phyloP scores from a whole-genome alignment of 441 rosid species.

The Pelargonium fulgidum region DNA sequence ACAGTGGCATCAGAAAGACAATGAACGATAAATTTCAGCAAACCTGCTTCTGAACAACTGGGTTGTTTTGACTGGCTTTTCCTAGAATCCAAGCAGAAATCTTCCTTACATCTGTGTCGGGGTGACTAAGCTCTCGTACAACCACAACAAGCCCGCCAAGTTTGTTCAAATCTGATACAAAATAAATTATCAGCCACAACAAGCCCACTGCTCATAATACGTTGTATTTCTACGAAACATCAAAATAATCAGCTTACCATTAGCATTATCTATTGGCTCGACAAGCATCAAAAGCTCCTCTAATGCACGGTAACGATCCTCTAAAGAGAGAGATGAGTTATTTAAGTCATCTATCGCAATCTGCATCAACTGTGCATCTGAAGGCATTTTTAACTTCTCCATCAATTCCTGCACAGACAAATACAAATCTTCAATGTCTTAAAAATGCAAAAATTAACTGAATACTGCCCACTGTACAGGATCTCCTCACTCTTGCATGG shows the following conservation, averaged over 20 bases:
- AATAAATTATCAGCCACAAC: too few relatives aligned
- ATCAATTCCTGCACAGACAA: slow-evolving; percentile 50
- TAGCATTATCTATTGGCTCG: slow-evolving; percentile 88
- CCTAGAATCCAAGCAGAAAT: slow-evolving; percentile 92
- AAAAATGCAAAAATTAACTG: not conserved
- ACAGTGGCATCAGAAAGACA: not conserved
- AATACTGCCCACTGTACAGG: not conserved
- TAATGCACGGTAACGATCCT: slow-evolving; percentile 68
- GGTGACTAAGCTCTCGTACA: slow-evolving; percentile 52
- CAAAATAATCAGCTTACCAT: slow-evolving; percentile 40
- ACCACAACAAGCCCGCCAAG: slow-evolving; percentile 61
- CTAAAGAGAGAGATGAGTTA: slow-evolving; percentile 58
- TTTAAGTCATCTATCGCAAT: slow-evolving; percentile 64
- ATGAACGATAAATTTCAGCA: not conserved
- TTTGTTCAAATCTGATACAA: slow-evolving; percentile 61
- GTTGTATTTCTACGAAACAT: not conserved
- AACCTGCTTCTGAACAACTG: slow-evolving; percentile 73
- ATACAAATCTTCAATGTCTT: not conserved
- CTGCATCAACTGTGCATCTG: slow-evolving; percentile 73
- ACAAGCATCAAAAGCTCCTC: slow-evolving; percentile 76
- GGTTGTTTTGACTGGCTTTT: slow-evolving; percentile 84
- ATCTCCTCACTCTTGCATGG: too few relatives aligned
- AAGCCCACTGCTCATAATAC: not conserved
- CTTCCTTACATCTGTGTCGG: slow-evolving; percentile 57
- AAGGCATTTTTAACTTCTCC: slow-evolving; percentile 71